Conservation (phyloP, 2,329 filamentous ascomycete genomes). For the Diaporthe caulivora region DNA sequence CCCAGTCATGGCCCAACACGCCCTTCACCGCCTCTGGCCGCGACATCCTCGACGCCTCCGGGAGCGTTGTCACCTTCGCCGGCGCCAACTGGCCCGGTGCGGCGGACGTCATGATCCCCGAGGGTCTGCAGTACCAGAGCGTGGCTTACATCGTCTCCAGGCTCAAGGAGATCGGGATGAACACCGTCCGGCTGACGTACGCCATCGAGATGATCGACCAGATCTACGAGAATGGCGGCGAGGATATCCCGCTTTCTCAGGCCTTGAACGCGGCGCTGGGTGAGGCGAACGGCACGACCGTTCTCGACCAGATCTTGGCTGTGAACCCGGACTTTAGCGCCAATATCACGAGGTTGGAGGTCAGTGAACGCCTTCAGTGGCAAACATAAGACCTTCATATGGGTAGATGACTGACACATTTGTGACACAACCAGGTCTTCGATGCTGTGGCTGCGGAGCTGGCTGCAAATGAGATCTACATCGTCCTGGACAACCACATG, state of each 20-base stretch:
- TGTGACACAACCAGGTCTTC: constrained; percentile 54
- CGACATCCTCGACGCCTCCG: constrained; percentile 48
- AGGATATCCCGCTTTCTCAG: constrained; percentile 52
- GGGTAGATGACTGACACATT: background rate
- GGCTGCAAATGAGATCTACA: constrained; percentile 59
- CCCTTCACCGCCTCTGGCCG: constrained; percentile 41
- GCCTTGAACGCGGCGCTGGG: constrained; percentile 57
- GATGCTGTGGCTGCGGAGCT: constrained; percentile 67
- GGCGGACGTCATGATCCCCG: constrained; percentile 67
- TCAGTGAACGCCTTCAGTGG: constrained; percentile 38
- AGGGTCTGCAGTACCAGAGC: constrained; percentile 67
- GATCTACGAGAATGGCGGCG: constrained; percentile 53
- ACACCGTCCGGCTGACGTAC: constrained; percentile 67
- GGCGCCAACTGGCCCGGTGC: constrained; percentile 67
- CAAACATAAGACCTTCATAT: no score
- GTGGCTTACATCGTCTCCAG: constrained; percentile 60
- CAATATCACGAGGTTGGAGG: constrained; percentile 59
- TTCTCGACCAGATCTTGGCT: constrained; percentile 58
- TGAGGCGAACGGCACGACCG: constrained; percentile 58
- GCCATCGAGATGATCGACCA: constrained; percentile 69
- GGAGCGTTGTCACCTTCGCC: constrained; percentile 54
- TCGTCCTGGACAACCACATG: constrained; percentile 65
- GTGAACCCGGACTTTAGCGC: constrained; percentile 63
- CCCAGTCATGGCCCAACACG: constrained; percentile 38
- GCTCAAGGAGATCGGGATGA: constrained; percentile 65